Evolutionary conservation across 2,329 filamentous ascomycete genomes (phyloP).

Genomic region (Monascus ruber): DNA sequence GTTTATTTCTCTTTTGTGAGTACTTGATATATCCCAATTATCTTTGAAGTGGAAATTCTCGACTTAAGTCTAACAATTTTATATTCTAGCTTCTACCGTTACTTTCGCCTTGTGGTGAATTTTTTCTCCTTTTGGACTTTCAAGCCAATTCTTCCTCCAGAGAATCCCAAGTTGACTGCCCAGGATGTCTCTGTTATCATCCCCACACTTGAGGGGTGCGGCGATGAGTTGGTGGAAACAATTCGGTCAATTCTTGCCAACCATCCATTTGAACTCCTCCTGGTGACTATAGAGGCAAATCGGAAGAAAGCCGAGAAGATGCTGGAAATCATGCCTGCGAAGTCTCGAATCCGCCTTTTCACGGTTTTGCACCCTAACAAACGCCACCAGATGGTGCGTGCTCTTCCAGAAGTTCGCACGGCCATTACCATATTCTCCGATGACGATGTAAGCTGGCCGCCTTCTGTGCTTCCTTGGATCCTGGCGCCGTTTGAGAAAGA

Average conservation of each 20-base stretch:
- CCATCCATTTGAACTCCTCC: conserved; percentile 57
- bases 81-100: conserved; percentile 64
- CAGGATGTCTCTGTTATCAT: conserved; percentile 90
- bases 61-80: neutral
- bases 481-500: conserved; percentile 81
- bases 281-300: conserved; percentile 80
- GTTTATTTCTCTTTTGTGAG: conserved; percentile 33
- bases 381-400: conserved; percentile 82
- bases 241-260: conserved; percentile 48
- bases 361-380: conserved; percentile 84
- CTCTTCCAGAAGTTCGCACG: conserved; percentile 74
- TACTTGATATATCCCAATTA: conserved; percentile 3
- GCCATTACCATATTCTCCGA: conserved; percentile 85
- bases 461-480: conserved; percentile 78
- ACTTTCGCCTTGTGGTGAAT: conserved; percentile 75
- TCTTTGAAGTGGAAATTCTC: neutral
- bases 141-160: conserved; percentile 70
- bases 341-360: conserved; percentile 60
- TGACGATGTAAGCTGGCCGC: conserved; percentile 89
- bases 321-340: conserved; percentile 40
- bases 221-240: conserved; percentile 71
- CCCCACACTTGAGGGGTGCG: conserved; percentile 79
- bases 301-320: conserved; percentile 56
- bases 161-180: conserved; percentile 65
- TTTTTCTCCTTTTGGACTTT: conserved; percentile 77